These are phyloP conservation scores for Stemphylium beticola DNA, from an alignment of 2,329 filamentous ascomycete species.

Conservation along the genomic window DNA sequence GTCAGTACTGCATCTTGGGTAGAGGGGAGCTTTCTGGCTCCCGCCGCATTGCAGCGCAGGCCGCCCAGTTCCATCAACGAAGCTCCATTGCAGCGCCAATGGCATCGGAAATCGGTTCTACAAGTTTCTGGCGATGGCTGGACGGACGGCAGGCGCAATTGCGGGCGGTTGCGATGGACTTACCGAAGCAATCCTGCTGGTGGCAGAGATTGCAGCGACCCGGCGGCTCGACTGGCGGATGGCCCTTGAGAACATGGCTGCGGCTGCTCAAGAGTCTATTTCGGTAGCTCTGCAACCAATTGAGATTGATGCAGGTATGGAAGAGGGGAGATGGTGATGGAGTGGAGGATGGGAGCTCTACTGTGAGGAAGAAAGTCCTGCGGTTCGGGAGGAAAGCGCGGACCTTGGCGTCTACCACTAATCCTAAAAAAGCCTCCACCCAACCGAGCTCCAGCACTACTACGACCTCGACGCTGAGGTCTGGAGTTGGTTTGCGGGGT, in stretches of 20 bases:
- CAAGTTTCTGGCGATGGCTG: slow-evolving; percentile 42
- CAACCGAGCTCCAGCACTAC: slow-evolving; percentile 13
- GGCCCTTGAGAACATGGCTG: slow-evolving; percentile 95
- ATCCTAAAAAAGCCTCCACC: slow-evolving; percentile 25
- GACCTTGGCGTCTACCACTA: slow-evolving; percentile 27
- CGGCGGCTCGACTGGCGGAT: slow-evolving; percentile 95
- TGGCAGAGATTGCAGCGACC: slow-evolving; percentile 90
- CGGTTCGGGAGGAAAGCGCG: slow-evolving; percentile 41
- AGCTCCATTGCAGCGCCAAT: slow-evolving; percentile 49
- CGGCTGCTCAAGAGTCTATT: slow-evolving; percentile 53
- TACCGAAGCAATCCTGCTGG: slow-evolving; percentile 92
- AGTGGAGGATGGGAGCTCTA: slow-evolving; percentile 44
- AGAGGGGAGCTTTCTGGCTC: slow-evolving; percentile 38
- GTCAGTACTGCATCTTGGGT: slow-evolving; percentile 52
- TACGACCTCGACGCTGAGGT: background rate
- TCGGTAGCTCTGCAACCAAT: slow-evolving; percentile 51
- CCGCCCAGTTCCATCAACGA: slow-evolving; percentile 42
- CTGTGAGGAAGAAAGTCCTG: slow-evolving; percentile 37
- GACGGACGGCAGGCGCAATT: slow-evolving; percentile 50
- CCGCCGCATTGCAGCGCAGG: slow-evolving; percentile 47
- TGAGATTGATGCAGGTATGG: slow-evolving; percentile 51
- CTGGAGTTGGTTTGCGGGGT: background rate
- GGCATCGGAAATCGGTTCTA: slow-evolving; percentile 39
- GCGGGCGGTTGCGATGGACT: slow-evolving; percentile 63
- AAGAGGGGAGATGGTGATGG: slow-evolving; percentile 51